phyloP scores from a whole-genome alignment of 2,329 filamentous ascomycete genomes.

The Apiospora saccharicola region DNA sequence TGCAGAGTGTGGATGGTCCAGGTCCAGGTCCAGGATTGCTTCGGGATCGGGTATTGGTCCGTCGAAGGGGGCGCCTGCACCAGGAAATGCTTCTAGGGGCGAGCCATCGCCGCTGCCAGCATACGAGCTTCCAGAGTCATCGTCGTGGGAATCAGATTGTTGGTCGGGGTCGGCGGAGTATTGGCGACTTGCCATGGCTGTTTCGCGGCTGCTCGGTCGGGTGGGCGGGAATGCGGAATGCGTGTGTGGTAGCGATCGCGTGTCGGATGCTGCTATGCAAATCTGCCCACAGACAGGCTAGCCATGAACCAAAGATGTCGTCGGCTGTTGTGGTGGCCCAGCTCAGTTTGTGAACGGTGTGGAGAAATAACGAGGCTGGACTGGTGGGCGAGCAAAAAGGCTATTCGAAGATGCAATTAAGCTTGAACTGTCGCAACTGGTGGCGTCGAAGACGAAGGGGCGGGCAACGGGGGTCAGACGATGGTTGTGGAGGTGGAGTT shows the following conservation, averaged over 20 bases:
- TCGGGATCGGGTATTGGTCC: background rate
- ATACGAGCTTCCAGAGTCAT: constrained; percentile 48
- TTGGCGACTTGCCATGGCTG: constrained; percentile 11
- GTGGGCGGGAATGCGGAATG: background rate
- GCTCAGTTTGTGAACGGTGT: background rate
- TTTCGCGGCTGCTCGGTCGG: background rate
- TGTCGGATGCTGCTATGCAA: background rate
- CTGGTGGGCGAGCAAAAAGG: background rate
- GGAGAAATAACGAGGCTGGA: background rate
- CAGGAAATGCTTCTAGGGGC: constrained; percentile 25
- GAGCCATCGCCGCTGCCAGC: constrained; percentile 43
- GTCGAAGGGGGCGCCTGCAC: background rate
- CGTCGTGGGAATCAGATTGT: constrained; percentile 26
- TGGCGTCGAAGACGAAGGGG: constrained; percentile 12
- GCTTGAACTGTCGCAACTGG: constrained; percentile 2
- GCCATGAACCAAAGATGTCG: background rate
- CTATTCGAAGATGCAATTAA: background rate
- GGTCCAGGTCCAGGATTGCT: background rate
- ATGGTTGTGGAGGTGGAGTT: constrained; percentile 14
- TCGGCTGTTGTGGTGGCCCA: background rate
- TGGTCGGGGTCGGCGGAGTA: background rate
- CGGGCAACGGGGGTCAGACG: background rate
- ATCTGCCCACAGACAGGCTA: constrained; percentile 7
- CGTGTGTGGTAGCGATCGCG: constrained; percentile 1
- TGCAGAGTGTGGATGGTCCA: background rate